A percentile compares a stretch with the other conserved stretches of the same genome.
phyloP scores from a whole-genome alignment of 1,284 basidiomycete genomes.

The Bondarzewia mesenterica region DNA sequence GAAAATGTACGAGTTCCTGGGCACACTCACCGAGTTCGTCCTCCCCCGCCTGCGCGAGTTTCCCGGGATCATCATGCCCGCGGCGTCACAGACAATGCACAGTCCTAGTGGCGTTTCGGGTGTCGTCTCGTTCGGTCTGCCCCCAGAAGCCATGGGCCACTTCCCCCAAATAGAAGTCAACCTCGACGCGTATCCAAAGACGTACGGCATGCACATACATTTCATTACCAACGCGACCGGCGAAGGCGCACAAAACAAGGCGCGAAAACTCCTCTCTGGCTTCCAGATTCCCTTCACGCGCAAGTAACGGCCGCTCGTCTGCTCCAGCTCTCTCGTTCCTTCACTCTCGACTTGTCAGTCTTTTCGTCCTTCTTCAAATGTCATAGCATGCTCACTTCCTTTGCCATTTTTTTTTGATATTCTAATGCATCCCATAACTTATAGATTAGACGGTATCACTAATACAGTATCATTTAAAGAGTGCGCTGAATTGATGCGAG shows the following conservation, averaged over 20 bases:
- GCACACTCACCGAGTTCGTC: conserved; percentile 88
- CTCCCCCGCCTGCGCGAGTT: conserved; percentile 90
- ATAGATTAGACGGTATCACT: conserved; percentile 5
- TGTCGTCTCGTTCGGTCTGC: conserved; percentile 85
- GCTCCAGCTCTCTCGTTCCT: not conserved
- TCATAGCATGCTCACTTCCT: not conserved
- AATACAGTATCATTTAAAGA: conserved; percentile 5
- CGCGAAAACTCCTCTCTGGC: conserved; percentile 78
- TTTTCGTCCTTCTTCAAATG: not conserved
- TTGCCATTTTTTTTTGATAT: not conserved
- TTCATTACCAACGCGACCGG: conserved; percentile 84
- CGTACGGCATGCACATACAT: conserved; percentile 87
- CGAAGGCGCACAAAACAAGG: conserved; percentile 78
- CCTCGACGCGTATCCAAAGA: conserved; percentile 76
- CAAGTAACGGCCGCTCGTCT: conserved; percentile 20
- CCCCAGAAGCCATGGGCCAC: conserved; percentile 77
- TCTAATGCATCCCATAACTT: not conserved
- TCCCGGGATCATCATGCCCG: conserved; percentile 69
- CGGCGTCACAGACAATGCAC: conserved; percentile 49
- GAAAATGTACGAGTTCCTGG: conserved; percentile 92
- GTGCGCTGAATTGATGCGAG: not conserved
- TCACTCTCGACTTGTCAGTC: not conserved
- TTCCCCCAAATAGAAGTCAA: conserved; percentile 96
- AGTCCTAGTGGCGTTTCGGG: conserved; percentile 78
- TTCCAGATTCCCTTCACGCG: conserved; percentile 80